Base-by-base conservation (phyloP, 2,329 filamentous ascomycete genomes). In the Metarhizium robertsii region DNA sequence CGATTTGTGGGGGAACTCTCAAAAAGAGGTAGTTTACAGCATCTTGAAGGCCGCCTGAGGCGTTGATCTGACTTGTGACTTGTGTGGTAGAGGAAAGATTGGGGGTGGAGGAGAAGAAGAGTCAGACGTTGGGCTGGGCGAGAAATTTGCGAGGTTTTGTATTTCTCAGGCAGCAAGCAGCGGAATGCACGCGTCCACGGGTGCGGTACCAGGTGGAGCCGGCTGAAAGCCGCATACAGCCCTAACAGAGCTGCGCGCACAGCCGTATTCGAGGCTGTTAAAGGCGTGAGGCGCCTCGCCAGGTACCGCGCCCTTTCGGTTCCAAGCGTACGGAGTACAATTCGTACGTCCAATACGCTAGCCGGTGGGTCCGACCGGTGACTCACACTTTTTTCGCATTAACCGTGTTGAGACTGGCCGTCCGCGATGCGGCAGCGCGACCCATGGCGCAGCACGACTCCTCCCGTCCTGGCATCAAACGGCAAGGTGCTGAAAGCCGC, bases 21-120 rank as follows among this genome's bases (percentile, higher is more conserved):
- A 65, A 68, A 65, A 65, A 69, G 71, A 68, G 67, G 65, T 69
- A 65, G 65, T 77, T 81, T 82, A 84, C 72, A 79, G 77, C 81
- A 84, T 84, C 70, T 73, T 84, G 75, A 64, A 64, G 62, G 67
- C 66, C 71, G 71, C 72, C 69, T 69, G 64, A 61, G 67, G 71
- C 68, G 61, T 67, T 58, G 53, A 60, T 53, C 46, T 54, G 53
- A 58, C 62, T 60, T 66, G 52, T 66, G 29, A 20, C 2, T 55
- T 71, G 63, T 67, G 64, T 63, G 70, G 60, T 72, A 56, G 64
- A 60, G 57, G 65, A 56, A 59, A 57, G 65, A 66, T 64, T 69
- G 65, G 65, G 66, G 69, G 63, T 64, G 64, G 40, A 45, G 51
- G 20, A 66, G 65, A 62, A 65, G 64, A 64, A 70, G 61, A 55